These are phyloP conservation scores for Umbelopsis sp. DNA, from an alignment of 192 early-diverging fungal species.

Conservation along the genomic window DNA sequence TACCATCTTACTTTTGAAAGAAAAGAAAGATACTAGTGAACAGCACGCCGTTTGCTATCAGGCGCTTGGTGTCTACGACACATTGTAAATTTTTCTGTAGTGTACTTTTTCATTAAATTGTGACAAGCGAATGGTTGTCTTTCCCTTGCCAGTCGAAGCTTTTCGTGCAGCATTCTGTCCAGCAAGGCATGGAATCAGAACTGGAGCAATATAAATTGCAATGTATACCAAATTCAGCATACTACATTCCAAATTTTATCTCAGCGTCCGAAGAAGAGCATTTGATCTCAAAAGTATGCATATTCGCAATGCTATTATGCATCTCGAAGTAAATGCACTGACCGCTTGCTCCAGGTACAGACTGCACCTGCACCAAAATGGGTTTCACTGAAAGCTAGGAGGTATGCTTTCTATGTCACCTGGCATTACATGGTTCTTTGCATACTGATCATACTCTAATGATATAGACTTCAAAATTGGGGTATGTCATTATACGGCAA, in stretches of 20 bases:
- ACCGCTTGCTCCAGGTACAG: conserved; percentile 31
- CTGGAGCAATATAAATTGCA: not conserved
- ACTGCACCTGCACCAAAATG: conserved; percentile 50
- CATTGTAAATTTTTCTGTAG: conserved; percentile 8
- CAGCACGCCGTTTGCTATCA: not conserved
- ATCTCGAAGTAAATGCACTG: not conserved
- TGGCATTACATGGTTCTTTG: not conserved
- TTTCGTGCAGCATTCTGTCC: not conserved
- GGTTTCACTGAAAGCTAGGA: conserved; percentile 50
- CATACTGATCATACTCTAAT: conserved; percentile 1
- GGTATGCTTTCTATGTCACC: conserved; percentile 22
- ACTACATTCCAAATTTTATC: conserved; percentile 47
- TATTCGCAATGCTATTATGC: not conserved
- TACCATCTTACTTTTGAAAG: conserved; percentile 24
- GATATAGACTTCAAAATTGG: conserved; percentile 52
- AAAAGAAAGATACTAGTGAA: not conserved
- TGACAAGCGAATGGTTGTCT: no score
- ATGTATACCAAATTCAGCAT: conserved; percentile 35
- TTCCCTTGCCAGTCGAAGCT: no score
- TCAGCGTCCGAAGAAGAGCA: conserved; percentile 32
- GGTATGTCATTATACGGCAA: conserved; percentile 25
- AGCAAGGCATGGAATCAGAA: not conserved
- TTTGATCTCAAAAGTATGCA: conserved; percentile 36
- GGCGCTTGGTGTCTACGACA: not conserved
- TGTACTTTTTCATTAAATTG: no score